These are phyloP conservation scores for Claviceps pusilla DNA, from an alignment of 2,329 filamentous ascomycete genomes.

Conservation along the genomic window DNA sequence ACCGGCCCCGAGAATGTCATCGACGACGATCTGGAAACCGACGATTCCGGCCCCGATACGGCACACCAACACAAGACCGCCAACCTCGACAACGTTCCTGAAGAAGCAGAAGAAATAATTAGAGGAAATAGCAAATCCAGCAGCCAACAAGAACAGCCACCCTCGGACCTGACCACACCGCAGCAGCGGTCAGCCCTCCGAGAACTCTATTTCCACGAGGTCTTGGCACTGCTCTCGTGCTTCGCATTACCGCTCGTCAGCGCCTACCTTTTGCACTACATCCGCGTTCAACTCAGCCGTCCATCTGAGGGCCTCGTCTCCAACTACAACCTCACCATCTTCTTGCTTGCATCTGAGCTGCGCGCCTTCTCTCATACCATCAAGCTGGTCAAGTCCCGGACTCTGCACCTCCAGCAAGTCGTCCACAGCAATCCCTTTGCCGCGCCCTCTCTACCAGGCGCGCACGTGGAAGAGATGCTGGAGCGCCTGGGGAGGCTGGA, in stretches of 20 bases:
- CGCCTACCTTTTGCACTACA: conserved; percentile 70
- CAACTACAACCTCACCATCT: conserved; percentile 85
- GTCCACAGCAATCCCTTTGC: conserved; percentile 38
- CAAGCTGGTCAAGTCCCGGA: conserved; percentile 63
- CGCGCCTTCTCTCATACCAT: conserved; percentile 70
- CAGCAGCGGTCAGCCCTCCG: conserved; percentile 29
- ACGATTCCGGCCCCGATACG: conserved; percentile 14
- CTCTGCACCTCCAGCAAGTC: conserved; percentile 64
- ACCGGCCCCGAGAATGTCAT: conserved; percentile 9
- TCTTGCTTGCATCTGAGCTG: conserved; percentile 73
- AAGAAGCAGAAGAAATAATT: not conserved
- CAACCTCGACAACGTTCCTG: conserved; percentile 23
- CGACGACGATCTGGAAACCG: not conserved
- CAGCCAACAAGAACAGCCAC: not conserved
- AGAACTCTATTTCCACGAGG: conserved; percentile 62
- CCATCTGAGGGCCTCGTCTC: conserved; percentile 79
- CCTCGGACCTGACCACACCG: conserved; percentile 11
- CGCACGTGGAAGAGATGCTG: conserved; percentile 41
- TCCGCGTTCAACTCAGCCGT: conserved; percentile 65
- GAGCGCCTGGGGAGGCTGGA: conserved; percentile 59
- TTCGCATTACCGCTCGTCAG: conserved; percentile 64
- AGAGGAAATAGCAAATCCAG: not conserved
- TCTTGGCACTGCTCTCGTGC: conserved; percentile 59
- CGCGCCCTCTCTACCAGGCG: conserved; percentile 15
- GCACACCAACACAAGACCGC: conserved; percentile 27